These are phyloP conservation scores for Tricholoma hemisulphureum DNA, from an alignment of 768 basidiomycete genomes.

Conservation along the genomic window DNA sequence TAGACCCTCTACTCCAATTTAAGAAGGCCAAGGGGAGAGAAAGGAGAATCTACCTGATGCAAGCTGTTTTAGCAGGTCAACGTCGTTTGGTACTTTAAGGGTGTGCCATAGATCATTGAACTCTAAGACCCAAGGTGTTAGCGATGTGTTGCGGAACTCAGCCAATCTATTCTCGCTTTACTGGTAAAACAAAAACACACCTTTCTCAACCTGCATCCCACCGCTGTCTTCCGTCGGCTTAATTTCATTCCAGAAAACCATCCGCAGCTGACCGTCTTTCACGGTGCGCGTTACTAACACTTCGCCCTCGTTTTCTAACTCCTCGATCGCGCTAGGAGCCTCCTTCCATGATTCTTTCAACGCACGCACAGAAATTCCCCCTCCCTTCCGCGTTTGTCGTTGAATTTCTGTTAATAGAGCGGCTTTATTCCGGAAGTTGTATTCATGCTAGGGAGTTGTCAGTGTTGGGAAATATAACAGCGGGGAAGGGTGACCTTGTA, in stretches of 20 bases:
- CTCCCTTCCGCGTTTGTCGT: constrained; percentile 77
- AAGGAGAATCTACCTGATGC: constrained; percentile 53
- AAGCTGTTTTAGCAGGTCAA: constrained; percentile 76
- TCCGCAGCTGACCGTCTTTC: constrained; percentile 78
- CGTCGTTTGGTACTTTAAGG: constrained; percentile 81
- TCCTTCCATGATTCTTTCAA: constrained; percentile 93
- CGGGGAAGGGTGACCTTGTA: constrained; percentile 63
- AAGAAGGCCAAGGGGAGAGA: constrained; percentile 7
- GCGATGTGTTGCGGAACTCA: constrained; percentile 1
- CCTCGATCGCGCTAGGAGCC: constrained; percentile 78
- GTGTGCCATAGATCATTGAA: constrained; percentile 87
- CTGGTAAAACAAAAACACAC: constrained; percentile 32
- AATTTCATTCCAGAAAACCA: constrained; percentile 91
- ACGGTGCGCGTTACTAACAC: constrained; percentile 83
- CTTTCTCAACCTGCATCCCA: constrained; percentile 76
- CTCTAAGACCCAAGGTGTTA: constrained; percentile 46
- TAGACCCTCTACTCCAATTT: constrained; percentile 59
- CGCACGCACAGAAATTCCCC: constrained; percentile 79
- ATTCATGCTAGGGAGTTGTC: constrained; percentile 66
- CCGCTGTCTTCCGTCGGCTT: constrained; percentile 73
- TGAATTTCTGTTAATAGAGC: constrained; percentile 84
- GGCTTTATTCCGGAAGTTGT: constrained; percentile 79
- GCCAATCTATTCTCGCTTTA: constrained; percentile 3
- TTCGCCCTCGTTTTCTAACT: constrained; percentile 86
- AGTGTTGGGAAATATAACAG: not conserved